Base-by-base conservation (phyloP, 192 early-diverging fungal species). In the Backusella westeae region DNA sequence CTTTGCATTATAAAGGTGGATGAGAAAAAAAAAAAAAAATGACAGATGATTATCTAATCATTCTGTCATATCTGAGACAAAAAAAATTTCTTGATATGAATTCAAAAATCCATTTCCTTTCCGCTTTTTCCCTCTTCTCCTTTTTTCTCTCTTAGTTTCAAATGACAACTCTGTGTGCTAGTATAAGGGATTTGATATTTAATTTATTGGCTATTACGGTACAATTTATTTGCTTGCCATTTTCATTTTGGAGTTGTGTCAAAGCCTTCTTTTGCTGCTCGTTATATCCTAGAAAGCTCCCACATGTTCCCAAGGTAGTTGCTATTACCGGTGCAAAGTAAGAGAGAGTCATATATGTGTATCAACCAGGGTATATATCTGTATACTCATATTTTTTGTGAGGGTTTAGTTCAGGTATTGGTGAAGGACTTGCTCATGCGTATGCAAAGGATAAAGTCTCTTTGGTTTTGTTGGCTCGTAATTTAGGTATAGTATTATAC, bases 261-360 rank as follows among this genome's bases (percentile, higher is more conserved):
- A 23, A 21, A 8, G 19, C 52, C 7, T 46, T 71, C n/a, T 46
- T 71, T n/a, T 44, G 34, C 14, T 23, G 21, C 7, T 32, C 53
- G 21, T 23, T 73, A 35, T 63, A 23, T 36, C 26, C 32, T 15
- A 29, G 21, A 73, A 63, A 59, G 10, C 4, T 12, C 3, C 34
- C 36, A 4, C 32, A 56, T 29, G 23, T 38, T 26, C 72, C 72
- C 14, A 53, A 73, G 6, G 72, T 73, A 7, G 72, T 73, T 21
- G 72, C 72, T 39, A 73, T 73, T 32, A 73, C 72, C 23, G 72
- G 72, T 7, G 72, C 72, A 59, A 73, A 34, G 72, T 73, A 73
- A 73, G 36, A 26, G 26, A 23, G 21, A 36, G 35, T 17, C 17
- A 14, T 34, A 12, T 19, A 49, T 52, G 34, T 68, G 5, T 29